Conservation (phyloP, 2,329 filamentous ascomycete genomes). For the Plenodomus lindquistii region DNA sequence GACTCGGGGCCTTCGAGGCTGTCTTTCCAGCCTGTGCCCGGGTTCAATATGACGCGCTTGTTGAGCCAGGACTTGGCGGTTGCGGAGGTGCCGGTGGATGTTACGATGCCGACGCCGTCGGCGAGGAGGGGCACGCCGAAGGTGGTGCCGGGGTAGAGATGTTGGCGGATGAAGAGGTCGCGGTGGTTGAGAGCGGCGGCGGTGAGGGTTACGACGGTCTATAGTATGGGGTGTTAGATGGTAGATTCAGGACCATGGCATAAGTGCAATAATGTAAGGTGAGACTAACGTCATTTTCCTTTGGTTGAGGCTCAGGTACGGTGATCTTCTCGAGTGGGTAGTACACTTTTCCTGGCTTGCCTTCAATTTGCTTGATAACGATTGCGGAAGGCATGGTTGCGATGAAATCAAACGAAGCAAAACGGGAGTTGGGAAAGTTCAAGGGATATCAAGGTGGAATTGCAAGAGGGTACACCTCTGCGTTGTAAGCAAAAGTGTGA, state of each 20-base stretch:
- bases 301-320: constrained; percentile 31
- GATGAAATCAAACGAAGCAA: background rate
- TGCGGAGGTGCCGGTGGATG: constrained; percentile 61
- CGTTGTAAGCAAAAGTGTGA: background rate
- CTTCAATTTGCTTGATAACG: constrained; percentile 70
- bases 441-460: background rate
- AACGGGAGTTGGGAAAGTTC: background rate
- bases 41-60: constrained; percentile 77
- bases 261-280: background rate
- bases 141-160: constrained; percentile 83
- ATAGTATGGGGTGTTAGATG: constrained; percentile 46
- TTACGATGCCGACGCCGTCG: constrained; percentile 79
- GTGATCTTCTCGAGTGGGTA: constrained; percentile 61
- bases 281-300: constrained; percentile 33
- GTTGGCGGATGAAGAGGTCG: constrained; percentile 91
- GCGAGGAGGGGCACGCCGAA: constrained; percentile 79
- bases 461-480: background rate
- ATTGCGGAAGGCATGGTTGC: constrained; percentile 58
- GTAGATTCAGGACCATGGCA: background rate
- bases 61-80: constrained; percentile 60
- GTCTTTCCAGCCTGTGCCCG: constrained; percentile 75
- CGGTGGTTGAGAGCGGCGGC: constrained; percentile 91
- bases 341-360: constrained; percentile 87
- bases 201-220: constrained; percentile 75
- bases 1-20: constrained; percentile 75